Conservation (phyloP, 108 stramenopile species). For the Discostella stelligeroides region DNA sequence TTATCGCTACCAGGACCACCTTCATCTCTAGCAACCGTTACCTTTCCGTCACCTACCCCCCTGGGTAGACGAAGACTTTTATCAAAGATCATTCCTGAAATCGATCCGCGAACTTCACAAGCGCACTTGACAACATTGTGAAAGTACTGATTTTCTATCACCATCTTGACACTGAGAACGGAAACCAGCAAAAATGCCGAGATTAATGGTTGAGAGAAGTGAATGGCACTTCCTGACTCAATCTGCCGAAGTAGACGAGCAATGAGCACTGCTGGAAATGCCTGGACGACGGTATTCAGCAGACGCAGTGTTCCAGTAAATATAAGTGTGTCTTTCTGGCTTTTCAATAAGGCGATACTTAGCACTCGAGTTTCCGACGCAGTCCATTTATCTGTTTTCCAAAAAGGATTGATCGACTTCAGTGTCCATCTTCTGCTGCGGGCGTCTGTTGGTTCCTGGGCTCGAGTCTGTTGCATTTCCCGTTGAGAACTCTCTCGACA, state of each 20-base stretch:
- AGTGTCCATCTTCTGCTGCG: background rate
- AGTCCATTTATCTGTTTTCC: slow-evolving; percentile 10
- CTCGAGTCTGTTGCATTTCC: slow-evolving; percentile 27
- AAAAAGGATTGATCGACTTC: background rate
- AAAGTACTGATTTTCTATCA: slow-evolving; percentile 90
- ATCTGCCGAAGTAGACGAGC: slow-evolving; percentile 67
- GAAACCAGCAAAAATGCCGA: slow-evolving; percentile 55
- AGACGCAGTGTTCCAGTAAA: slow-evolving; percentile 68
- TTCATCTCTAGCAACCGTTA: slow-evolving; percentile 5
- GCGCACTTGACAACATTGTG: slow-evolving; percentile 74
- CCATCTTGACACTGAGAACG: slow-evolving; percentile 77
- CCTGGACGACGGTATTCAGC: slow-evolving; percentile 70
- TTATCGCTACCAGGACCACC: background rate
- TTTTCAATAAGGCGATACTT: slow-evolving; percentile 52
- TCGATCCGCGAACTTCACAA: slow-evolving; percentile 69
- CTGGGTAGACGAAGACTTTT: slow-evolving; percentile 77
- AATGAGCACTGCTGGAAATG: slow-evolving; percentile 73
- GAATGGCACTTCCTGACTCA: slow-evolving; percentile 59
- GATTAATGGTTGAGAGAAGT: slow-evolving; percentile 44
- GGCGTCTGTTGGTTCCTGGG: slow-evolving; percentile 15
- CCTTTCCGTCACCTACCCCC: slow-evolving; percentile 56
- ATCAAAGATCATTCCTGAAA: slow-evolving; percentile 81
- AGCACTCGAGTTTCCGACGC: slow-evolving; percentile 57
- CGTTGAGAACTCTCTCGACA: slow-evolving; percentile 19
- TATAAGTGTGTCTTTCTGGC: slow-evolving; percentile 53